These are phyloP conservation scores for Cornus kousa DNA, from an alignment of 148 eudicot genomes.

Conservation along the genomic window DNA sequence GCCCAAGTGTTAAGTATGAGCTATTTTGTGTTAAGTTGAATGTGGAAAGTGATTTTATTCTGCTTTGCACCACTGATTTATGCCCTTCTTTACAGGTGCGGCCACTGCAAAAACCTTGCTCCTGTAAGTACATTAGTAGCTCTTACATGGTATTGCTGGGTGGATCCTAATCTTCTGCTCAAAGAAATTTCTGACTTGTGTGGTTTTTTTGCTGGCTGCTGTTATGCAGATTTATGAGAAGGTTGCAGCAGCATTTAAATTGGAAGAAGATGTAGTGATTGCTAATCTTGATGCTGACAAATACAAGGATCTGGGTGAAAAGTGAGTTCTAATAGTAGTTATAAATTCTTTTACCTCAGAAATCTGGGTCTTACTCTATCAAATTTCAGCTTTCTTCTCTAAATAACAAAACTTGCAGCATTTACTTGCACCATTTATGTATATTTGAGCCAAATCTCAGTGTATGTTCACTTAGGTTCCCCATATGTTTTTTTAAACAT, in stretches of 20 bases:
- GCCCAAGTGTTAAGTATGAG: not conserved
- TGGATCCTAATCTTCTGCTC: not conserved
- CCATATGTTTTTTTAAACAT: too few species aligned
- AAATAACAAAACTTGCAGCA: not conserved
- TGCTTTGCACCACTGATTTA: conserved; percentile 6
- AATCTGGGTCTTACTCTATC: conserved; percentile 2
- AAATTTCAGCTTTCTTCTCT: not conserved
- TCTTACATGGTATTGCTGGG: not conserved
- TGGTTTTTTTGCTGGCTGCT: conserved; percentile 4
- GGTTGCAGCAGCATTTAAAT: conserved; percentile 82
- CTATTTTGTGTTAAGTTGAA: not conserved
- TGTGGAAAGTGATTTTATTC: not conserved
- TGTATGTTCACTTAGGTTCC: too few species aligned
- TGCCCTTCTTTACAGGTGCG: conserved; percentile 68
- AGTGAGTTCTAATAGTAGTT: conserved; percentile 39
- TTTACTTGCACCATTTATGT: too few species aligned
- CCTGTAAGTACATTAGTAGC: conserved; percentile 56
- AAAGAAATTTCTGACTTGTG: conserved; percentile 4
- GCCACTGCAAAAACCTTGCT: conserved; percentile 97
- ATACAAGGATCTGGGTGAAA: conserved; percentile 75
- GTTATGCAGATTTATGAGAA: conserved; percentile 71
- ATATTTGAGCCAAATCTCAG: too few species aligned
- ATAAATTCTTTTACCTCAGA: not conserved
- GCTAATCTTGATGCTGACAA: conserved; percentile 96
- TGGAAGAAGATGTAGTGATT: conserved; percentile 75